Percentiles rank a stretch among this genome's conserved stretches.
These are phyloP conservation scores for Globisporangium canariense DNA, from an alignment of 352 stramenopile species.

Conservation along the genomic window DNA sequence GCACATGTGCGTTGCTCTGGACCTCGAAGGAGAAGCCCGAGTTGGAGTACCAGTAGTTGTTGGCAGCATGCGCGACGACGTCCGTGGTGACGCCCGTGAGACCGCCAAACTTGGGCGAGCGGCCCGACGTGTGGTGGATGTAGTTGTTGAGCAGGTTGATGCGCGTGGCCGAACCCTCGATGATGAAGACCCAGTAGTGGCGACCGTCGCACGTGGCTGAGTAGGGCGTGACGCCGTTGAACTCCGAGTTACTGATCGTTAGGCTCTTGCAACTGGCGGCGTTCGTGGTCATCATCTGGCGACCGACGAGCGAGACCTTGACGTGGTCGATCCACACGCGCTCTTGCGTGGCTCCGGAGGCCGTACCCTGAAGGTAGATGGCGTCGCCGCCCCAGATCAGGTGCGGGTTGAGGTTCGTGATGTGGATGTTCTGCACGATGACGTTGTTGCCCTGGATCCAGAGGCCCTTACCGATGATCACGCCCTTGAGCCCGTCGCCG, in stretches of 20 bases:
- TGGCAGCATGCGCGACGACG: slow-evolving; percentile 20
- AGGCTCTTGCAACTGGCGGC: slow-evolving; percentile 25
- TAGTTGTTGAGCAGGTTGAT: slow-evolving; percentile 36
- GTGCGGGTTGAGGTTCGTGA: slow-evolving; percentile 40
- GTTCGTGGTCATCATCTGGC: slow-evolving; percentile 34
- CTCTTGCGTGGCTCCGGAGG: slow-evolving; percentile 16
- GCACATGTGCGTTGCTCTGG: slow-evolving; percentile 13
- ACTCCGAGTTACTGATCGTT: slow-evolving; percentile 38
- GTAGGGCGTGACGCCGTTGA: slow-evolving; percentile 28
- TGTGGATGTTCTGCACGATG: slow-evolving; percentile 39
- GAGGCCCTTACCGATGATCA: slow-evolving; percentile 34
- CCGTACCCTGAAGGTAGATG: slow-evolving; percentile 18
- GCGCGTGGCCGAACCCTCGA: slow-evolving; percentile 26
- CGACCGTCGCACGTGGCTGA: slow-evolving; percentile 32
- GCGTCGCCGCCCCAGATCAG: slow-evolving; percentile 21
- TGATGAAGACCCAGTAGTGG: slow-evolving; percentile 39
- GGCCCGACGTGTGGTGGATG: slow-evolving; percentile 34
- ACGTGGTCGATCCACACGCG: slow-evolving; percentile 43
- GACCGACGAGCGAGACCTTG: slow-evolving; percentile 23
- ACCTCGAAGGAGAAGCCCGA: slow-evolving; percentile 23
- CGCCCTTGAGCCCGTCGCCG: slow-evolving; percentile 25
- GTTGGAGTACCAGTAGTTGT: slow-evolving; percentile 24
- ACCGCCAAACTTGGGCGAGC: slow-evolving; percentile 28
- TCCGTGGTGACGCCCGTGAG: slow-evolving; percentile 13
- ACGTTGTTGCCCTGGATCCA: slow-evolving; percentile 33